Base-by-base conservation (phyloP, 768 basidiomycete genomes). In the Lentinula guzmanii region DNA sequence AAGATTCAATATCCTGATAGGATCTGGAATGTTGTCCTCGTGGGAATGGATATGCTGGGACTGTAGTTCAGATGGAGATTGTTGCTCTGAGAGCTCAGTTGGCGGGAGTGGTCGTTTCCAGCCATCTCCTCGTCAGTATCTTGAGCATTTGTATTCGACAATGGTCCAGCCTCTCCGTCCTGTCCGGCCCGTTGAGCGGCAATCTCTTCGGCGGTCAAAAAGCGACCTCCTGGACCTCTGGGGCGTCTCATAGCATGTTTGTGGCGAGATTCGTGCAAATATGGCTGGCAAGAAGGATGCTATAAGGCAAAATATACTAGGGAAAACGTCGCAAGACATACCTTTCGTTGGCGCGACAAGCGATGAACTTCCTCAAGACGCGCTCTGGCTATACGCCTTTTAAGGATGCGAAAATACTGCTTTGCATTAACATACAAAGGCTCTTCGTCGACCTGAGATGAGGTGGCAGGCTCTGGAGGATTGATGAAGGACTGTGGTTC, bases 341-440 rank as follows among this genome's bases (percentile, higher is more conserved):
- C 96, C 86, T 99, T 98, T 71, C 97, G 83, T 73, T 96, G 91
- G 66, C 89, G 83, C 61, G 93, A 95, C 64, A 99, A 84, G 65
- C 93, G 82, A 66, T 97, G 95, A 58, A 98, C 82, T 74, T 98
- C 96, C 69, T 97, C 95, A 57, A 98, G 81, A 53, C 97, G 82
- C 3, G 93, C 92, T 48, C 96, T 78, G 5, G 96, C 95, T 66
- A 91, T 84, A 60, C 97, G 84, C 64, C 97, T 84, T 79, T 98
- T 98, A 74, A 99, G 84, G 69, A 99, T 98, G 71, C 97, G 91
- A 68, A 95, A 94, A 73, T 98, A 99, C 76, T 99, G 97, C 72
- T 99, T 99, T 62, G 97, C 96, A 68, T 99, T 99, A 62, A 99
- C 97, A 76, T 98, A 98, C 66, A 99, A 87, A 31, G 97, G 96